Percentiles rank a stretch among this genome's conserved stretches.
Conservation (phyloP, 352 stramenopile genomes). For the Phytophthora pseudosyringae region DNA sequence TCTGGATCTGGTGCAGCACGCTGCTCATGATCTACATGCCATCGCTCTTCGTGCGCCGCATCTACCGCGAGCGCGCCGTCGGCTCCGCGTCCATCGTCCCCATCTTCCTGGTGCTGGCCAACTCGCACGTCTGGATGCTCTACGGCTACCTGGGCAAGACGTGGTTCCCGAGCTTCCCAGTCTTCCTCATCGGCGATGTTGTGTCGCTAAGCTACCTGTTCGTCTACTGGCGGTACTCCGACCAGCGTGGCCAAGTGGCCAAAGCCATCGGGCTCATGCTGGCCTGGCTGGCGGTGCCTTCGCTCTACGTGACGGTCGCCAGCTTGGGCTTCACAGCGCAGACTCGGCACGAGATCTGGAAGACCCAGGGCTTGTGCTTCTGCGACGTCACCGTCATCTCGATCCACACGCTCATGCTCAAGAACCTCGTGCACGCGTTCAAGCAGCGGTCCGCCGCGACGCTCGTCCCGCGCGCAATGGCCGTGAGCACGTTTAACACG, state of each 20-base stretch:
- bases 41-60: slow-evolving; percentile 33
- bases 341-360: slow-evolving; percentile 32
- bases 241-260: slow-evolving; percentile 23
- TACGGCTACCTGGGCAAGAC: slow-evolving; percentile 37
- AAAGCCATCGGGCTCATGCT: slow-evolving; percentile 25
- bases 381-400: slow-evolving; percentile 39
- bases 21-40: slow-evolving; percentile 40
- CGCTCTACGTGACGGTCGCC: slow-evolving; percentile 37
- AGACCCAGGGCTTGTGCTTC: slow-evolving; percentile 42
- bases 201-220: slow-evolving; percentile 35
- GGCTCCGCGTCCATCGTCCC: slow-evolving; percentile 31
- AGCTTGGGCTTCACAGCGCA: slow-evolving; percentile 35
- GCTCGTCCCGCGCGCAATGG: slow-evolving; percentile 45
- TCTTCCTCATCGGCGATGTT: slow-evolving; percentile 47
- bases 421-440: slow-evolving; percentile 45
- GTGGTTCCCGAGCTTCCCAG: slow-evolving; percentile 46
- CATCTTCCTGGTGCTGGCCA: slow-evolving; percentile 35
- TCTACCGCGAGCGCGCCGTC: slow-evolving; percentile 29
- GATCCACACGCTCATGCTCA: slow-evolving; percentile 51
- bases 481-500: slow-evolving; percentile 58
- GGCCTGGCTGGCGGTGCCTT: slow-evolving; percentile 23
- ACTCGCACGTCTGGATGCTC: slow-evolving; percentile 43
- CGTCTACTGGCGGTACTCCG: slow-evolving; percentile 38
- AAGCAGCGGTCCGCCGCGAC: slow-evolving; percentile 42
- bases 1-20: slow-evolving; percentile 41